Base-by-base conservation (phyloP, 306 rosid genomes). In the Quillaja saponaria region DNA sequence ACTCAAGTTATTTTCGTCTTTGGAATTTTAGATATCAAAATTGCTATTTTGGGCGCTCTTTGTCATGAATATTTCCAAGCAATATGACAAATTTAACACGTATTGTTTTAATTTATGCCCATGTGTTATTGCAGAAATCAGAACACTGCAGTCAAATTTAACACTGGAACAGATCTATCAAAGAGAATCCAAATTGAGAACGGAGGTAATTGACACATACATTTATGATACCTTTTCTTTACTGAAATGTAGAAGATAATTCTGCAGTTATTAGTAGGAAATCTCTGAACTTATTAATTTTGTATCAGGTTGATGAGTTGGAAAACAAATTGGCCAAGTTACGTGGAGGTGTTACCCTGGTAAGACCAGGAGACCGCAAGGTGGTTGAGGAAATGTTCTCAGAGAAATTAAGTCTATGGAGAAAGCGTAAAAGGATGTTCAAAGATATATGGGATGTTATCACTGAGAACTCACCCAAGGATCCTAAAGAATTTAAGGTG, bases 371-470 rank as follows among this genome's bases (percentile, higher is more conserved):
- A 69, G 99, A 92, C 49, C 87, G 95, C 13, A 73, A 79, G 80
- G 82, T 63, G 21, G 78, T 89, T 55, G 82, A 87, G 78, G 57
- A 55, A 21, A 65, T 69, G 60, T 80, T 61, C 57, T 67, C 68
- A 0, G 90, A 81, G 68, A 85, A 78, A 53, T 34, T 87, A 38
- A 67, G 71, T 60, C 99, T 86, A 59, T 92, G 99, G 99, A 85
- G 91, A 74, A 89, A 75, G 76, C 90, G 96, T 16, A 86, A 80
- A 76, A 89, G 95, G 84, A 92, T 89, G 78, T 92, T 89, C 74
- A 84, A 77, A 79, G 96, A 92, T 78, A 47, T 92, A 19, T 92
- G 95, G 99, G 95, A 87, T 66, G 69, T 94, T 34, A 84, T 92
- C 39, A 92, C 94, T 42, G 99, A 92, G 74, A 89, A 85, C 78